phyloP scores from a whole-genome alignment of 2,329 filamentous ascomycete genomes.

The Hypocreales sp. region DNA sequence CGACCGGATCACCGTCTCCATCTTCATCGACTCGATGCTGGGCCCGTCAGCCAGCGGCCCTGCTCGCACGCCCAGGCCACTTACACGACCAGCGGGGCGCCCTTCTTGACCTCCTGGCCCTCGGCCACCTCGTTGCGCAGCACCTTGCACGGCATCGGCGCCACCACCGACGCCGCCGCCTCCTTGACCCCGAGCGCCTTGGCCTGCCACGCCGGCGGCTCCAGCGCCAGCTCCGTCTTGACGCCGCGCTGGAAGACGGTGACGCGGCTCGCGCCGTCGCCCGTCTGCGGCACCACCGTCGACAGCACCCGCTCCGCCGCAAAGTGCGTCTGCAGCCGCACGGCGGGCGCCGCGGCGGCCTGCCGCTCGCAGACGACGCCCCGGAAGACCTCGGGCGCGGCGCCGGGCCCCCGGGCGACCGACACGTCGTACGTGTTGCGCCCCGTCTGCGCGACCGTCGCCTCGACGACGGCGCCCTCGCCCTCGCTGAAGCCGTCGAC shows the following conservation, averaged over 20 bases:
- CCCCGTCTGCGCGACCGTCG: conserved; percentile 31
- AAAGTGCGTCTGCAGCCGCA: conserved; percentile 44
- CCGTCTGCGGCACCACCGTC: conserved; percentile 49
- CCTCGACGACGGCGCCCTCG: conserved; percentile 44
- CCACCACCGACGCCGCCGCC: conserved; percentile 63
- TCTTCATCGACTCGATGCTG: conserved; percentile 78
- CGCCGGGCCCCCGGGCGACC: conserved; percentile 25
- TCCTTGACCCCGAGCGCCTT: conserved; percentile 78
- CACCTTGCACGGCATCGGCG: conserved; percentile 97
- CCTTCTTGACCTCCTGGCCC: conserved; percentile 71
- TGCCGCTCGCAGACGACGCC: conserved; percentile 27
- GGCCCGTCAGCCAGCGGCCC: not conserved
- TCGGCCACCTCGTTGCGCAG: conserved; percentile 75
- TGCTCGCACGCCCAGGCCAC: conserved; percentile 7
- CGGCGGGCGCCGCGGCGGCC: conserved; percentile 11
- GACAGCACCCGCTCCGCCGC: conserved; percentile 65
- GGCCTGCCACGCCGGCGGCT: conserved; percentile 63
- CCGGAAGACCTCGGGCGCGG: conserved; percentile 22
- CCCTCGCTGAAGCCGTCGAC: conserved; percentile 48
- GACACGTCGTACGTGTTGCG: conserved; percentile 29
- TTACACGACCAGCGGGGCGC: conserved; percentile 72
- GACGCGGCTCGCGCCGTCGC: conserved; percentile 42
- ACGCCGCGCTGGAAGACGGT: conserved; percentile 61
- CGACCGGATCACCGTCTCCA: conserved; percentile 72
- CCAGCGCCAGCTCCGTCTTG: conserved; percentile 42